Conservation (phyloP, 345 rosid species). For the Balakata baccata region DNA sequence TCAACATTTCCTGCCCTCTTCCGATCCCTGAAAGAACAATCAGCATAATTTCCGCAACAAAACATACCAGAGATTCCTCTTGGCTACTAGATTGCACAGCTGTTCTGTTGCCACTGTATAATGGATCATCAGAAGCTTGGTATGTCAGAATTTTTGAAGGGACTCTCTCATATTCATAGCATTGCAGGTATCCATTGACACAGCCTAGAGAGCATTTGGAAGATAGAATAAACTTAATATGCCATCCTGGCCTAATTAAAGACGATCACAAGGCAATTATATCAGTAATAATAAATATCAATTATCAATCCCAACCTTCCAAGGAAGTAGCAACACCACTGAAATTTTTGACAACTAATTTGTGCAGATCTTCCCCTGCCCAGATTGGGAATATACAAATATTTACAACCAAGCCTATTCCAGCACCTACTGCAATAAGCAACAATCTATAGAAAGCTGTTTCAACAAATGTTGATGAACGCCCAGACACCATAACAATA, state of each 20-base stretch:
- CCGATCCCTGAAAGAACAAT: slow-evolving; percentile 1
- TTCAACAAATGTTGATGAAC: slow-evolving; percentile 41
- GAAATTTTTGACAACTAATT: slow-evolving; percentile 70
- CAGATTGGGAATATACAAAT: slow-evolving; percentile 68
- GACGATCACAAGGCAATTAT: not conserved
- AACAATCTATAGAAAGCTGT: slow-evolving; percentile 59
- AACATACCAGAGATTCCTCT: slow-evolving; percentile 73
- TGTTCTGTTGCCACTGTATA: slow-evolving; percentile 78
- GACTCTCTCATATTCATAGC: slow-evolving; percentile 72
- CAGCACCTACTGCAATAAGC: slow-evolving; percentile 69
- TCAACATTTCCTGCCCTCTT: slow-evolving; percentile 4
- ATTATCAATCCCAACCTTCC: slow-evolving; percentile 50
- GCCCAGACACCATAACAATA: slow-evolving; percentile 76
- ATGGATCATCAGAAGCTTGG: slow-evolving; percentile 82
- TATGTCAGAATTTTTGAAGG: slow-evolving; percentile 86
- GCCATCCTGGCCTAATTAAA: not conserved
- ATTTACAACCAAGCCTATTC: slow-evolving; percentile 53
- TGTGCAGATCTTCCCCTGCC: slow-evolving; percentile 90
- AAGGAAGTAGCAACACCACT: slow-evolving; percentile 66
- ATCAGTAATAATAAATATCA: not conserved
- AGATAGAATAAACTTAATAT: slow-evolving; percentile 1
- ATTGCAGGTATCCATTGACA: slow-evolving; percentile 69
- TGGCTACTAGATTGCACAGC: slow-evolving; percentile 80
- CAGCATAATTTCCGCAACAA: not conserved
- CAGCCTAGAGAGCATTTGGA: slow-evolving; percentile 43